phyloP scores from a whole-genome alignment of 2,329 filamentous ascomycete species.

The Gaeumannomyces tritici region DNA sequence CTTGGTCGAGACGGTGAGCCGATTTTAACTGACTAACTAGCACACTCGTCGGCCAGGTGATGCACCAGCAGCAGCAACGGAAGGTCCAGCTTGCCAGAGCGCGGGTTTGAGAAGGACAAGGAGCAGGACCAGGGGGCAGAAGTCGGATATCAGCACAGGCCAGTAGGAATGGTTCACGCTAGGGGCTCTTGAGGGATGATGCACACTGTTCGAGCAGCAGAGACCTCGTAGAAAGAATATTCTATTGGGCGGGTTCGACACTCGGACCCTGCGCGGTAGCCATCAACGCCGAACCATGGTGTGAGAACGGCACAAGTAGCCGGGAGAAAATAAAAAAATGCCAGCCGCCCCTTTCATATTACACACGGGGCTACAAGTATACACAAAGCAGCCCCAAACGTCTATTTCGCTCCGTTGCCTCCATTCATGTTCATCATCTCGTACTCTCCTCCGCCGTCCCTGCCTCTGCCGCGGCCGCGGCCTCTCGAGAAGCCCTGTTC shows the following conservation, averaged over 20 bases:
- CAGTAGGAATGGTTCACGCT: too few relatives aligned
- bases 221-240: too few relatives aligned
- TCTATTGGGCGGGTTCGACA: too few relatives aligned
- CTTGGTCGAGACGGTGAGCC: slow-evolving; percentile 34
- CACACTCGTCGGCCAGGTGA: slow-evolving; percentile 4
- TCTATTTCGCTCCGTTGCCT: neutral
- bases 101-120: slow-evolving; percentile 1
- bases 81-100: slow-evolving; percentile 13
- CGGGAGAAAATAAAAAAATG: too few relatives aligned
- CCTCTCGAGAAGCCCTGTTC: slow-evolving; percentile 42
- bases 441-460: slow-evolving; percentile 50
- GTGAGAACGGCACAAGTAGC: too few relatives aligned
- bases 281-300: too few relatives aligned
- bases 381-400: neutral
- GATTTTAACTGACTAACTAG: slow-evolving; percentile 18
- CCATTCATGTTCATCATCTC: slow-evolving; percentile 52
- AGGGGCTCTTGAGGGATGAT: too few relatives aligned
- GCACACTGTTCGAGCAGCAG: too few relatives aligned
- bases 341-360: neutral
- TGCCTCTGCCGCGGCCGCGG: slow-evolving; percentile 39
- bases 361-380: neutral
- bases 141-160: too few relatives aligned
- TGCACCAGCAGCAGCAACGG: slow-evolving; percentile 21
- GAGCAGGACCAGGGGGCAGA: too few relatives aligned
- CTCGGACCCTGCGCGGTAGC: too few relatives aligned